Base-by-base conservation (phyloP, 2,329 filamentous ascomycete species). In the Thelonectria discophora region DNA sequence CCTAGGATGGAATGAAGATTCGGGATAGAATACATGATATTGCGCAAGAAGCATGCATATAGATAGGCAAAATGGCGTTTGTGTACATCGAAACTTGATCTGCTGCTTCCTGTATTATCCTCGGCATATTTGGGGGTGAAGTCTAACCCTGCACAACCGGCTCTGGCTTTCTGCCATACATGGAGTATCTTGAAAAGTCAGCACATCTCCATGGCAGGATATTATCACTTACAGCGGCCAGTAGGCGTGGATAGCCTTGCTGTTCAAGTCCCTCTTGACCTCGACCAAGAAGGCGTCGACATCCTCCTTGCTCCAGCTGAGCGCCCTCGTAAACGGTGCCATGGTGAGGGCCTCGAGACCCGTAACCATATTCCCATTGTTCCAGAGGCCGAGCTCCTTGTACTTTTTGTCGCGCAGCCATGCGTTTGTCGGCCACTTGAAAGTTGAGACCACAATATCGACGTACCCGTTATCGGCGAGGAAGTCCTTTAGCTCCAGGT, bases 351-450 rank as follows among this genome's bases (percentile, higher is more conserved):
- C 66, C 8, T 70, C 61, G 1, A 66, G 49, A 0, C 64, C 69
- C 5, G 37, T 49, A 7, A 60, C 49, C 53, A 69, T 60, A 3
- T 65, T 71, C 1, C 40, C 20, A 2, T 62, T 62, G 1, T 62
- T 54, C 64, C 65, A 70, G 8, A 60, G 43, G 0, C 68, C 65
- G 21, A 69, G 47, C n/a, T 65, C 58, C 7, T 70, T 70, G 12
- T 62, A 50, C 30, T 64, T 63, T 20, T 59, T 60, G 15, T 70
- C 64, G 0, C 40, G 21, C 0, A 67, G 62, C 62, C 64, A 70
- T 1, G 57, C 11, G 10, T 68, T 67, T 3, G 50, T 67, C 1
- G 67, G 67, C 65, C 67, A 70, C 27, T 70, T 70, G 1, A 68
- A 68, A 0, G 56, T 51, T 1, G 58, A 63, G 18, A 65, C 63